Evolutionary conservation across 2,329 filamentous ascomycete species (phyloP).

Genomic region (Aureobasidium pullulans): DNA sequence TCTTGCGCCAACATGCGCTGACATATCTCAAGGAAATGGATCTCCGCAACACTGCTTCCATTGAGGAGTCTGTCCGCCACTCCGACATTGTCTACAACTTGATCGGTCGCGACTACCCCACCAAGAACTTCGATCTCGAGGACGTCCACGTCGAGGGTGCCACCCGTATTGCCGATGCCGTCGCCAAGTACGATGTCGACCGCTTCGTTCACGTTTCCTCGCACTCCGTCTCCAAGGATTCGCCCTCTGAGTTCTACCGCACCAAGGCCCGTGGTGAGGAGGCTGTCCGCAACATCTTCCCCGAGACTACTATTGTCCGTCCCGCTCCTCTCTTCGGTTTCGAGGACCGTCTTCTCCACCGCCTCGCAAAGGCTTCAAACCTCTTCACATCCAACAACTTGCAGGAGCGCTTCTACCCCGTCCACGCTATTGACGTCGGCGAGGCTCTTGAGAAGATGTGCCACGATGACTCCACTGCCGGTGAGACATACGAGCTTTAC

Average conservation of each 20-base stretch:
- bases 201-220: constrained; percentile 95
- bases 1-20: constrained; percentile 1
- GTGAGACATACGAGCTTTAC: constrained; percentile 89
- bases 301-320: constrained; percentile 92
- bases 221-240: constrained; percentile 77
- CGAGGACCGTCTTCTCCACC: constrained; percentile 85
- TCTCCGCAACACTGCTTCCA: constrained; percentile 84
- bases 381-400: constrained; percentile 88
- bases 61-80: constrained; percentile 93
- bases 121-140: constrained; percentile 93
- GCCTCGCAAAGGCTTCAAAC: constrained; percentile 72
- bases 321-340: constrained; percentile 92
- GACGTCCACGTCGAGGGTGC: constrained; percentile 91
- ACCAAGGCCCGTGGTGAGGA: constrained; percentile 84
- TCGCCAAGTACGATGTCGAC: constrained; percentile 96
- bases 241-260: constrained; percentile 78
- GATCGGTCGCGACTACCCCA: constrained; percentile 88
- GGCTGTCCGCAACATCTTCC: constrained; percentile 80
- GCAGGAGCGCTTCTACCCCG: constrained; percentile 82
- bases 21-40: constrained; percentile 68
- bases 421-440: constrained; percentile 88
- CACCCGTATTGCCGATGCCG: constrained; percentile 85
- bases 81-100: constrained; percentile 98
- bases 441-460: constrained; percentile 83
- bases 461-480: constrained; percentile 81